Percentiles rank a stretch among this genome's conserved stretches.
Evolutionary conservation across 257 asterid genomes (phyloP).

Genomic region (Ehretia macrophylla): DNA sequence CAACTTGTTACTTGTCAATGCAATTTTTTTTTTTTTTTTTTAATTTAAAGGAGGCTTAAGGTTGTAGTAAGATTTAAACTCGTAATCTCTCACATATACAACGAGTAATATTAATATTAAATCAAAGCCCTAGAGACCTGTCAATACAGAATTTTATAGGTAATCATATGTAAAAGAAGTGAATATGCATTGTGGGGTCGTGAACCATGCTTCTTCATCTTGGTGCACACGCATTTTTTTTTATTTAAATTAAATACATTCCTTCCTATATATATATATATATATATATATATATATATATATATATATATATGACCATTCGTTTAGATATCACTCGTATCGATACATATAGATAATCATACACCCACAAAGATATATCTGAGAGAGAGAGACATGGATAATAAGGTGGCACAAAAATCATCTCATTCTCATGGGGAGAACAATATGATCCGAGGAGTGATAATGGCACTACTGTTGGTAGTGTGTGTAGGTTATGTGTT

Average conservation of each 20-base stretch:
- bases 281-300: too few species aligned
- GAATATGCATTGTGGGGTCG: slow-evolving; percentile 12
- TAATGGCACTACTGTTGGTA: slow-evolving; percentile 31
- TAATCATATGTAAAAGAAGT: too few species aligned
- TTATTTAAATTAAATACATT: slow-evolving; percentile 3
- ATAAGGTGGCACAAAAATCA: slow-evolving; percentile 6
- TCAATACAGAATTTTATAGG: too few species aligned
- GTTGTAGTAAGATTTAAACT: too few species aligned
- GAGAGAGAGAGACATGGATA: slow-evolving; percentile 2
- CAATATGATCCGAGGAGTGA: slow-evolving; percentile 25
- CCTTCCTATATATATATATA: slow-evolving; percentile 11
- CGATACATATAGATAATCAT: too few species aligned
- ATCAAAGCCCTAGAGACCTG: too few species aligned
- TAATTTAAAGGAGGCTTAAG: too few species aligned
- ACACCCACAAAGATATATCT: too few species aligned
- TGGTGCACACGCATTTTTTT: slow-evolving; percentile 13
- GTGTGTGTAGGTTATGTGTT: slow-evolving; percentile 48
- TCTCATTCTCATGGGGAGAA: slow-evolving; percentile 1
- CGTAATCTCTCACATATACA: too few species aligned
- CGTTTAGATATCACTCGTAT: slow-evolving; percentile 20
- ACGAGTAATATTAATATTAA: too few species aligned
- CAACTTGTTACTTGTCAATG: slow-evolving; percentile 11
- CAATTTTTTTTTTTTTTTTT: too few species aligned
- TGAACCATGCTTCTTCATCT: slow-evolving; percentile 25
- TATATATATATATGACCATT: too few species aligned